Percentiles rank a stretch among this genome's conserved stretches.
phyloP scores from a whole-genome alignment of 2,329 filamentous ascomycete genomes.

The Pyricularia sp. region DNA sequence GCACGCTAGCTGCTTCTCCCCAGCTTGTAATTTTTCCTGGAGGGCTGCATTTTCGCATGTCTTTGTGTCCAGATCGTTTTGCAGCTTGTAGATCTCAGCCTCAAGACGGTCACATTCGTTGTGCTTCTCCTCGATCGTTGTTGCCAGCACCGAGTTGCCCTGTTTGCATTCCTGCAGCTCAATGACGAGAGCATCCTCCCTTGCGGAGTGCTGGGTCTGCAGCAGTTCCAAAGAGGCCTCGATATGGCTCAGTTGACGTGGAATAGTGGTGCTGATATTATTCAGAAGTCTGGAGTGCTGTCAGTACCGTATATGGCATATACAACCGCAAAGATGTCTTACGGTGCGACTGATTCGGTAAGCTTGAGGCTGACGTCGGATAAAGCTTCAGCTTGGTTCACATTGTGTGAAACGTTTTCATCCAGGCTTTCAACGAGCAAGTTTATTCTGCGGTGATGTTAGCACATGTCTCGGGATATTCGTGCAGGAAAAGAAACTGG shows the following conservation, averaged over 20 bases:
- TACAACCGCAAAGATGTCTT: background rate
- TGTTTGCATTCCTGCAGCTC: slow-evolving; percentile 5
- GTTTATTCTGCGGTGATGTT: background rate
- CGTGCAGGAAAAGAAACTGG: background rate
- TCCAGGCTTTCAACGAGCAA: background rate
- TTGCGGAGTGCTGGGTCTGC: slow-evolving; percentile 4
- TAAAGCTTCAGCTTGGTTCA: background rate
- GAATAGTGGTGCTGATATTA: background rate
- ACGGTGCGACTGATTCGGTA: background rate
- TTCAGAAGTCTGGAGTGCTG: background rate
- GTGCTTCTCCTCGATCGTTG: slow-evolving; percentile 3
- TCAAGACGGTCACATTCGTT: slow-evolving; percentile 2
- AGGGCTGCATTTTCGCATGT: background rate
- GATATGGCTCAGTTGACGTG: background rate
- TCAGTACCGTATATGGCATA: background rate
- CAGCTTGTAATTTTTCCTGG: background rate
- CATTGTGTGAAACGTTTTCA: background rate
- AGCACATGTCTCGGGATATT: background rate
- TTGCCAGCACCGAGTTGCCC: background rate
- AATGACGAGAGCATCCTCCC: slow-evolving; percentile 1
- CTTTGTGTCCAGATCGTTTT: background rate
- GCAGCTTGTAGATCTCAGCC: background rate
- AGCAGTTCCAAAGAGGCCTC: background rate
- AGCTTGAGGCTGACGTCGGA: background rate
- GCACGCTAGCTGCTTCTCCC: slow-evolving; percentile 8